phyloP scores from a whole-genome alignment of 2,329 filamentous ascomycete genomes.

The Chaetomiaceae sp. region DNA sequence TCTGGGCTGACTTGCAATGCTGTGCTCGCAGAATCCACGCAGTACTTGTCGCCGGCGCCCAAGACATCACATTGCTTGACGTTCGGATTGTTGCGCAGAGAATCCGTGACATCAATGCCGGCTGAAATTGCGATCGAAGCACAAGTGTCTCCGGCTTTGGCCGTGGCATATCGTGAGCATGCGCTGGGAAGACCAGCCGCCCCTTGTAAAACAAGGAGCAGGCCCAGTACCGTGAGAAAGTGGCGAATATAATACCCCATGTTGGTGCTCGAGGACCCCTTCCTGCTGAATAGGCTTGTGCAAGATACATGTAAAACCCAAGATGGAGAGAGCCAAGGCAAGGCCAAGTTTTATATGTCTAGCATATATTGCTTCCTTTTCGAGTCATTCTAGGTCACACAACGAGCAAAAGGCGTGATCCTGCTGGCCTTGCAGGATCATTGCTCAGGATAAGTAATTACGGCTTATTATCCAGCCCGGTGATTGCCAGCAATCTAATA shows the following conservation, averaged over 20 bases:
- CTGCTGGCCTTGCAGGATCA: no score
- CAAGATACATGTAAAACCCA: no score
- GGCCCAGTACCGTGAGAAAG: not conserved
- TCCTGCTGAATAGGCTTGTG: no score
- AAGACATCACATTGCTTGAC: constrained; percentile 11
- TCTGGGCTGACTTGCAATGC: constrained; percentile 7
- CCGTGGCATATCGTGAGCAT: constrained; percentile 1
- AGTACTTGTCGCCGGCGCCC: constrained; percentile 9
- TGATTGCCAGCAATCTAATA: not conserved
- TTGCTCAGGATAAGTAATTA: not conserved
- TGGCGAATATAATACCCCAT: not conserved
- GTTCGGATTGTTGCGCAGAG: constrained; percentile 18
- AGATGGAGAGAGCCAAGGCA: no score
- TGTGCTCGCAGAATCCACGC: constrained; percentile 13
- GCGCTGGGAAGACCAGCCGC: not conserved
- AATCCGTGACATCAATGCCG: constrained; percentile 22
- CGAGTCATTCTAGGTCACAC: no score
- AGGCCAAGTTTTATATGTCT: no score
- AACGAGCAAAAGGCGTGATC: no score
- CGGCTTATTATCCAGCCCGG: not conserved
- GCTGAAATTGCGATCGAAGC: constrained; percentile 20
- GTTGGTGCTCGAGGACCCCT: no score
- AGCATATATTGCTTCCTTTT: no score
- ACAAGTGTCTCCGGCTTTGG: constrained; percentile 25
- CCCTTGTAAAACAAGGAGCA: not conserved